Conservation (phyloP, 768 basidiomycete genomes). For the Trametes meyenii region DNA sequence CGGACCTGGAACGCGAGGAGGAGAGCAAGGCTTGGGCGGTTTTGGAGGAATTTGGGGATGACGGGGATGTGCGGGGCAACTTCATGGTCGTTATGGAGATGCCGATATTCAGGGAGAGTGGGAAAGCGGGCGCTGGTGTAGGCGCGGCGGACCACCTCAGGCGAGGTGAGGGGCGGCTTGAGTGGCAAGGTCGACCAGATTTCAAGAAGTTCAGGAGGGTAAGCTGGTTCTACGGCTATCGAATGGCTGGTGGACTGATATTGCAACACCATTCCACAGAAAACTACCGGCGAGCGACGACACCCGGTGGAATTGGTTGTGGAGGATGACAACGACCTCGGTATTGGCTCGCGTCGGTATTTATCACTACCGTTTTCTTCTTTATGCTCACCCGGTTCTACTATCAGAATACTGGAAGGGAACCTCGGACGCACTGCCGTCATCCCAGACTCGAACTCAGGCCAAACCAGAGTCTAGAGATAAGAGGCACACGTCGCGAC, state of each 20-base stretch:
- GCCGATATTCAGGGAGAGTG: slow-evolving; percentile 50
- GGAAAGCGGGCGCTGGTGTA: not conserved
- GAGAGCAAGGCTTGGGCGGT: slow-evolving; percentile 58
- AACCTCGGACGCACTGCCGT: slow-evolving; percentile 23
- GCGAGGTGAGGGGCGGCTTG: slow-evolving; percentile 30
- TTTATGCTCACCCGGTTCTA: not conserved
- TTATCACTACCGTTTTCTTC: not conserved
- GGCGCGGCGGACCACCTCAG: slow-evolving; percentile 16
- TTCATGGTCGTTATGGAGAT: slow-evolving; percentile 80
- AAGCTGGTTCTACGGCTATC: slow-evolving; percentile 14
- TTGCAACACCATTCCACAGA: slow-evolving; percentile 39
- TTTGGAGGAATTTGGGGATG: slow-evolving; percentile 68
- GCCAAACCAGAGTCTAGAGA: slow-evolving; percentile 24
- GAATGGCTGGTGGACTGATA: not conserved
- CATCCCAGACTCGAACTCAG: slow-evolving; percentile 9
- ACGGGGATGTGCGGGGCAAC: slow-evolving; percentile 64
- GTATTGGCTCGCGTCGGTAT: slow-evolving; percentile 52
- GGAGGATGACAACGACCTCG: slow-evolving; percentile 55
- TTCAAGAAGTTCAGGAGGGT: slow-evolving; percentile 84
- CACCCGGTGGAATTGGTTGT: slow-evolving; percentile 54
- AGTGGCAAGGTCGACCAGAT: slow-evolving; percentile 59
- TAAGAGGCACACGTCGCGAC: slow-evolving; percentile 10
- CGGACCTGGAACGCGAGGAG: slow-evolving; percentile 52
- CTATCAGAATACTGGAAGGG: slow-evolving; percentile 63
- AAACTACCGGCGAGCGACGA: slow-evolving; percentile 28